Conservation (phyloP, 164 flowering plant species). For the Vitis amurensis region DNA sequence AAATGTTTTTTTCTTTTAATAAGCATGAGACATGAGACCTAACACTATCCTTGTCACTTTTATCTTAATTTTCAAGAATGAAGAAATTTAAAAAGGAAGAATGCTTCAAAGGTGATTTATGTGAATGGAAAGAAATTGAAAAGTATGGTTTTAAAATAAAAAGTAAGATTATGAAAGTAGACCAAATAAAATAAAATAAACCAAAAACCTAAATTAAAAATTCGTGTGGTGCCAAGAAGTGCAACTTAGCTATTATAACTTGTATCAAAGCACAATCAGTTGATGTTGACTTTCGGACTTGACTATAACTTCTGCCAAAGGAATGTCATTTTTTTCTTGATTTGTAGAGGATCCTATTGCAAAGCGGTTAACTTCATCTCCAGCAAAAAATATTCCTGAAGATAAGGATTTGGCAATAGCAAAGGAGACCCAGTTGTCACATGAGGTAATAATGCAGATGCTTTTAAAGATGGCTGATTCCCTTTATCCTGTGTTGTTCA, state of each 20-base stretch:
- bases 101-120: no score
- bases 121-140: no score
- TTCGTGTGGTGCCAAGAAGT: neutral
- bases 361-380: conserved; percentile 42
- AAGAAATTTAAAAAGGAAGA: no score
- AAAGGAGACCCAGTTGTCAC: conserved; percentile 21
- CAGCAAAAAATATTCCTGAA: conserved; percentile 36
- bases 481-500: no score
- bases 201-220: neutral
- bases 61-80: no score
- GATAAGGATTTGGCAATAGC: conserved; percentile 23
- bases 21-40: no score
- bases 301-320: neutral
- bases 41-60: no score
- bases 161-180: neutral
- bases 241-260: neutral
- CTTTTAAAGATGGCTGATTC: neutral
- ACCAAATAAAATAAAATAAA: neutral
- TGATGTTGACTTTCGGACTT: neutral
- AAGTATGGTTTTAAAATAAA: no score
- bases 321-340: conserved; percentile 10
- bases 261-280: neutral
- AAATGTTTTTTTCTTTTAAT: no score
- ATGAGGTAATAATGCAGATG: conserved; percentile 35
- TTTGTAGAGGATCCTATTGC: conserved; percentile 84